Evolutionary conservation across 2,329 filamentous ascomycete species (phyloP).

Genomic region (Fusarium nanum): DNA sequence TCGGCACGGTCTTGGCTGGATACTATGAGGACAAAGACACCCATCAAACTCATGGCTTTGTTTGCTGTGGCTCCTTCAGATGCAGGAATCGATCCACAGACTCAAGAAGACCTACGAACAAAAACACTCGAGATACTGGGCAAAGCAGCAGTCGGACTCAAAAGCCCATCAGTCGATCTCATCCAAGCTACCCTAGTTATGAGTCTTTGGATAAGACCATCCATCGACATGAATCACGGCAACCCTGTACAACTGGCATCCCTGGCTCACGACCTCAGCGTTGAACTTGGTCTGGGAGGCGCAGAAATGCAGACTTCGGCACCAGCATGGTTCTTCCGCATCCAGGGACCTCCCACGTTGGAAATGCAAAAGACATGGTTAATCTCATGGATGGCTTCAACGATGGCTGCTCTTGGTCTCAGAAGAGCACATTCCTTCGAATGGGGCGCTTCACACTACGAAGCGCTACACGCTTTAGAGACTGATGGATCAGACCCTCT

Average conservation of each 20-base stretch:
- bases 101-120: constrained; percentile 11
- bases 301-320: constrained; percentile 17
- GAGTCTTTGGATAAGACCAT: constrained; percentile 20
- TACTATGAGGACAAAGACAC: neutral
- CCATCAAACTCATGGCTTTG: constrained; percentile 20
- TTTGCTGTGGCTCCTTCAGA: neutral
- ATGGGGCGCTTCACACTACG: constrained; percentile 15
- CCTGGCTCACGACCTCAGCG: constrained; percentile 15
- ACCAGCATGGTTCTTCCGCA: constrained; percentile 24
- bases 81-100: constrained; percentile 1
- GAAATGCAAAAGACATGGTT: constrained; percentile 32
- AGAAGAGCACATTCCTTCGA: constrained; percentile 17
- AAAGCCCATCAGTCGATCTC: constrained; percentile 16
- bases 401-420: constrained; percentile 9
- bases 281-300: constrained; percentile 26
- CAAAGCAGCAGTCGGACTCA: constrained; percentile 18
- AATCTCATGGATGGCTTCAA: constrained; percentile 15
- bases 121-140: constrained; percentile 21
- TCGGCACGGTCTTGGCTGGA: constrained; percentile 17
- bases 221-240: constrained; percentile 12
- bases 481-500: neutral
- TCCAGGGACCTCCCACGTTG: constrained; percentile 11
- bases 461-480: constrained; percentile 19
- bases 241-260: constrained; percentile 10
- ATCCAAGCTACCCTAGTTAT: constrained; percentile 20